Conservation (phyloP, 441 rosid genomes). For the Gossypium gossypioides region DNA sequence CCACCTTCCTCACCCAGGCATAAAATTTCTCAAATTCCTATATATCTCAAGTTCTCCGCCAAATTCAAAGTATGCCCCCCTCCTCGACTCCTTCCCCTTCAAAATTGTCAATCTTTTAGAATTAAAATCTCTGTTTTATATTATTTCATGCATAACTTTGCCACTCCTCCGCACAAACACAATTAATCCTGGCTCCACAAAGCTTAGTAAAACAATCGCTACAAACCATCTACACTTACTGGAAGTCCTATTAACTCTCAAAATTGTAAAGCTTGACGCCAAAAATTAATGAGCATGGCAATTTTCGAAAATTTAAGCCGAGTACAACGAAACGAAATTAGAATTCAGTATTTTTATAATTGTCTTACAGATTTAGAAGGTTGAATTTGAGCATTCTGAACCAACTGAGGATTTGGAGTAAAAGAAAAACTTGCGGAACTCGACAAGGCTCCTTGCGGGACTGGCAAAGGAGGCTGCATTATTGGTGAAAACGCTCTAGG, state of each 20-base stretch:
- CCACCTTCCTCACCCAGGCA: neutral
- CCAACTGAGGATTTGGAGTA: neutral
- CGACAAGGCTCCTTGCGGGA: neutral
- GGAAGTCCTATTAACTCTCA: neutral
- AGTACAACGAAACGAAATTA: neutral
- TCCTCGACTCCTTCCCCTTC: neutral
- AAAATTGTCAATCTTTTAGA: neutral
- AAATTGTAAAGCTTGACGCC: neutral
- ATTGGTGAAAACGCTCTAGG: neutral
- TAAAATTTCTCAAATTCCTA: neutral
- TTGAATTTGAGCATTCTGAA: neutral
- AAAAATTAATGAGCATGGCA: neutral
- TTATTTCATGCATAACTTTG: neutral
- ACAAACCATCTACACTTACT: neutral
- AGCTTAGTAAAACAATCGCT: neutral
- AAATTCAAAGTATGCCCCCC: neutral
- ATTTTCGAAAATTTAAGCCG: neutral
- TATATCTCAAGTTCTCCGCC: neutral
- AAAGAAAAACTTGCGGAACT: constrained; percentile 8
- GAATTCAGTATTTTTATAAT: neutral
- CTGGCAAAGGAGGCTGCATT: constrained; percentile 10
- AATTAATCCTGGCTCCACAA: neutral
- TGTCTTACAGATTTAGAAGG: constrained; percentile 3
- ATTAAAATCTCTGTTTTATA: neutral
- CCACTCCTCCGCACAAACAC: neutral